phyloP scores from a whole-genome alignment of 805 yeast genomes.

The Lachancea dasiensis region DNA sequence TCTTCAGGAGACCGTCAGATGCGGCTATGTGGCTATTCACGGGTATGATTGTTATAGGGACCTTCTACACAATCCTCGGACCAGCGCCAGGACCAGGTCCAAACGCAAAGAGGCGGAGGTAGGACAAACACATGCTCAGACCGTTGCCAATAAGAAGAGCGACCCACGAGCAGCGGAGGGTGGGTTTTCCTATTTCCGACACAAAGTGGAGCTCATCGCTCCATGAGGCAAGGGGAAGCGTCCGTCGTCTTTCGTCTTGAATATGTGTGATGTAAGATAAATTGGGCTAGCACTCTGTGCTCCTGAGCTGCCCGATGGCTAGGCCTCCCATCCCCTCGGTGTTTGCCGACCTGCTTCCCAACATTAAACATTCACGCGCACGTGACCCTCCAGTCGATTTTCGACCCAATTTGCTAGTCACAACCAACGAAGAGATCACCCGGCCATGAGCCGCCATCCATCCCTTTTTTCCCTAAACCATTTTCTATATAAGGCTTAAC shows the following conservation, averaged over 20 bases:
- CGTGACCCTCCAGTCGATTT: not conserved
- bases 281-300: too few species aligned
- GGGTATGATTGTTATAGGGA: slow-evolving; percentile 24
- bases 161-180: not conserved
- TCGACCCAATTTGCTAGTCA: not conserved
- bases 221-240: too few species aligned
- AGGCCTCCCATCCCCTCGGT: not conserved
- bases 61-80: slow-evolving; percentile 20
- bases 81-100: not conserved
- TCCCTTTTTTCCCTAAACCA: not conserved
- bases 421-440: not conserved
- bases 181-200: too few species aligned
- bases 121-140: too few species aligned
- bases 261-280: too few species aligned
- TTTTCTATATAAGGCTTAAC: too few species aligned
- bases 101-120: not conserved
- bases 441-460: slow-evolving; percentile 3
- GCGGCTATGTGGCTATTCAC: slow-evolving; percentile 31
- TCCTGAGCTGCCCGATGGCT: too few species aligned
- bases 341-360: not conserved
- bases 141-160: not conserved
- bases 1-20: slow-evolving; percentile 23
- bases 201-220: too few species aligned
- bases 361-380: too few species aligned
- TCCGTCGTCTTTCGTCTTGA: too few species aligned